Evolutionary conservation across 75 land plant genomes (phyloP), one percentile per base, ranked within the genome.

Genomic region (Pinus taeda): DNA sequence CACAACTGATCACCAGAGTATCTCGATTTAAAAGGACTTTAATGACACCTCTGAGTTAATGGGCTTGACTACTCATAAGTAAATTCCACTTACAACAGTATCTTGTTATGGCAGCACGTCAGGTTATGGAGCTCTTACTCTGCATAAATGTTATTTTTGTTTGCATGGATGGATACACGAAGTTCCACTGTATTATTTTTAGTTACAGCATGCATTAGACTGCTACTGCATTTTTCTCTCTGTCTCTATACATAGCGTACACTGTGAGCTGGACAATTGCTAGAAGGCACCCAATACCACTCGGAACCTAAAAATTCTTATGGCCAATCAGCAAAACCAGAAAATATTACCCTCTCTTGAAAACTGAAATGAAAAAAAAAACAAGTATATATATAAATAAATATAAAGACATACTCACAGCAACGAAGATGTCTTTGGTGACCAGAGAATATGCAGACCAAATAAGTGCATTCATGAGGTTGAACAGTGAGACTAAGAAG

Each of bases 361-460:
- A n/a, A 62, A 17, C 13, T 24, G 5, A 1, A n/a, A 14, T 13
- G 26, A 26, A 26, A 26, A 26, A 26, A 26, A 26, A 26, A n/a
- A n/a, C n/a, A n/a, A n/a, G n/a, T n/a, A n/a, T n/a, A n/a, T n/a
- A n/a, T n/a, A n/a, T n/a, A n/a, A n/a, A n/a, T n/a, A n/a, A n/a
- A 7, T 3, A 15, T 33, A 67, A 18, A 13, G 4, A 20, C 21
- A 18, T 24, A 20, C 81, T 78, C 66, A 78, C 81, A 30, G 74
- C 81, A 37, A 79, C 37, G 57, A 81, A 65, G 17, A 78, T 64
- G 73, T 77, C 81, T 15, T 39, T 55, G 14, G 74, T 78, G 12
- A 83, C 37, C 65, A 83, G 11, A 30, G 84, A 56, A 59, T 82
- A 83, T 53, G 29, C 24, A n/a, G 85, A 57, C 85, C 85, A 83